Base-by-base conservation (phyloP, 2,329 filamentous ascomycete species). In the Verticillium albo-atrum region DNA sequence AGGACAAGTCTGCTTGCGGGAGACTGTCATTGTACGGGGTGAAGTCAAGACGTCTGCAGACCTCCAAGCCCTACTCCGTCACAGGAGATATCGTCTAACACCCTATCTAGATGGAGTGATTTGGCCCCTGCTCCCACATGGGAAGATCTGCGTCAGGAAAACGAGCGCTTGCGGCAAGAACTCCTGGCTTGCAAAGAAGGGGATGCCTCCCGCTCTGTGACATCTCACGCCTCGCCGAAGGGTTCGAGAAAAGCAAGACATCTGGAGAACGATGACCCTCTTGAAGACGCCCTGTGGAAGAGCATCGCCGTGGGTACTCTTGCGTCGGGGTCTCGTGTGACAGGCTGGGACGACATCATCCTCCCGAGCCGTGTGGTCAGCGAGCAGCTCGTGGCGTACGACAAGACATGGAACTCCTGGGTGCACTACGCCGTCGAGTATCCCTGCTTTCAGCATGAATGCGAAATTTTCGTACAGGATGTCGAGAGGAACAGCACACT, bases 351-450 rank as follows among this genome's bases (percentile, higher is more conserved):
- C 26, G 51, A 53, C 12, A 53, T 53, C 17, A 17, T 53, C 51
- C 51, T 6, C 66, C 61, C 55, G 6, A 42, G 4, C 12, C 25
- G 26, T 1, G 15, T 14, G 27, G 25, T 47, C 1, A 62, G 56
- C 50, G 42, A 58, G 25, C 52, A 35, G 20, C 59, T 62, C 14
- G 28, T 62, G 12, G 59, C 59, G 1, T 62, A 57, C 17, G 61
- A 62, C 23, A 52, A 55, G 30, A 56, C 57, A 17, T 65, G 63
- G 63, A 65, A 58, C 14, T 65, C 62, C 17, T 65, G 62, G 64
- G 60, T 64, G 15, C 64, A 66, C 57, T 66, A 56, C 52, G 64
- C 64, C 26, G 54, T 65, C 4, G 57, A 63, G 25, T 62, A 66
- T 51, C 64, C 64, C 3, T 20, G 5, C n/a, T 66, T 66, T 47